Conservation (phyloP, 345 rosid species). For the Schrenkiella parvula region DNA sequence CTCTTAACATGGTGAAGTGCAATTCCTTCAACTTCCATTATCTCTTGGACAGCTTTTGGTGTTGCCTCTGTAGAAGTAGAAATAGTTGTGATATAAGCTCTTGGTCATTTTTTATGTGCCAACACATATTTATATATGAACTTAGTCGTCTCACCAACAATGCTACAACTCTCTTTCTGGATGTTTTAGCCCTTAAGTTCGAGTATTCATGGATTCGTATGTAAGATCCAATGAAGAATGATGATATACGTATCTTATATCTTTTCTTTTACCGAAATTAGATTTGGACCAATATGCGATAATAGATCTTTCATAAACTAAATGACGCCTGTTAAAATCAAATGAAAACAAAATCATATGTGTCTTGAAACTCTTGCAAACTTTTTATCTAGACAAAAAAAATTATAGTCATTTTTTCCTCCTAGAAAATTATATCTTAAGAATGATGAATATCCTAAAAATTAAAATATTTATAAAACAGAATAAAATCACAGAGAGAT, state of each 20-base stretch:
- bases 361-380: background rate
- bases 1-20: conserved; percentile 33
- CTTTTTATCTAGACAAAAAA: no score
- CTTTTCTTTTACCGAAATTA: background rate
- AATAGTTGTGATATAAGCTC: background rate
- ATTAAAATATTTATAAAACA: background rate
- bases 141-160: background rate
- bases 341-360: background rate
- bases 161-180: background rate
- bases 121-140: background rate
- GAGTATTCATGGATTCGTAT: background rate
- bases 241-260: background rate
- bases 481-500: background rate
- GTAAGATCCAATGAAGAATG: background rate
- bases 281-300: background rate
- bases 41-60: conserved; percentile 23
- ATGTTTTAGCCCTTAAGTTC: background rate
- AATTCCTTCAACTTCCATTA: conserved; percentile 30
- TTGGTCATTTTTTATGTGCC: background rate
- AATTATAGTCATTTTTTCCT: no score
- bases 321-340: background rate
- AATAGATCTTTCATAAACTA: no score
- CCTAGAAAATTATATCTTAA: background rate
- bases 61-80: conserved; percentile 15
- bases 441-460: background rate